A percentile compares a stretch with the other conserved stretches of the same genome.
Evolutionary conservation across 2,329 filamentous ascomycete genomes (phyloP).

Genomic region (Colletotrichum kahawae): DNA sequence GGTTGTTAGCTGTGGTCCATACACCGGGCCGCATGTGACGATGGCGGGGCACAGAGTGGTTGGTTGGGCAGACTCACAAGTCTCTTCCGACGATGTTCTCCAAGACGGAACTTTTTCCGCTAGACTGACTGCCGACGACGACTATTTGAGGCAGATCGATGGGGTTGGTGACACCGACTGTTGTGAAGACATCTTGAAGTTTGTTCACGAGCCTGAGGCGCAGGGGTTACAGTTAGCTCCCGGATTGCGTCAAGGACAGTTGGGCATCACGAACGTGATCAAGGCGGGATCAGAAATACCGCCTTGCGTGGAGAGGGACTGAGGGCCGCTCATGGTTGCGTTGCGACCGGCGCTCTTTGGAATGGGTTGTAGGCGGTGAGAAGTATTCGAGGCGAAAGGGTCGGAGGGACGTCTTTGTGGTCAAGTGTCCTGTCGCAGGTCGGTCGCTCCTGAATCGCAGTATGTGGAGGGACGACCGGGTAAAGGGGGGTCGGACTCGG

Average conservation of each 20-base stretch:
- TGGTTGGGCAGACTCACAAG: conserved; percentile 71
- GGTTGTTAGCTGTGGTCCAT: conserved; percentile 22
- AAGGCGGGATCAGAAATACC: conserved; percentile 71
- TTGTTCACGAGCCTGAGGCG: conserved; percentile 84
- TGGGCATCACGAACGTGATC: conserved; percentile 58
- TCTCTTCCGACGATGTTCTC: conserved; percentile 99
- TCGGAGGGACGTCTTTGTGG: conserved; percentile 7
- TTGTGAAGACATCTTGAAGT: conserved; percentile 98
- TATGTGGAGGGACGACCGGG: conserved; percentile 10
- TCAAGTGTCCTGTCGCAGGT: conserved; percentile 20
- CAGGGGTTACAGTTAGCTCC: conserved; percentile 12
- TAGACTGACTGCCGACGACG: conserved; percentile 97
- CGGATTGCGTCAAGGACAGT: conserved; percentile 16
- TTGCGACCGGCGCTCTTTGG: conserved; percentile 5
- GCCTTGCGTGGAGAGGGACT: conserved; percentile 35
- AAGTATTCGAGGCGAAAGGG: neutral
- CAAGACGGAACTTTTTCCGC: conserved; percentile 97
- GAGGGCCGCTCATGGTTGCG: conserved; percentile 18
- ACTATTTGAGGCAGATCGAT: conserved; percentile 99
- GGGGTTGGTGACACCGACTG: conserved; percentile 97
- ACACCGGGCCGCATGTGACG: conserved; percentile 10
- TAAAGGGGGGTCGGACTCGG: conserved; percentile 1
- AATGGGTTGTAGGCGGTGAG: neutral
- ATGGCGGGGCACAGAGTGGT: conserved; percentile 9
- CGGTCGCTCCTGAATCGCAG: conserved; percentile 16